phyloP scores from a whole-genome alignment of 2,329 filamentous ascomycete genomes.

The Phyllosticta citriasiana region DNA sequence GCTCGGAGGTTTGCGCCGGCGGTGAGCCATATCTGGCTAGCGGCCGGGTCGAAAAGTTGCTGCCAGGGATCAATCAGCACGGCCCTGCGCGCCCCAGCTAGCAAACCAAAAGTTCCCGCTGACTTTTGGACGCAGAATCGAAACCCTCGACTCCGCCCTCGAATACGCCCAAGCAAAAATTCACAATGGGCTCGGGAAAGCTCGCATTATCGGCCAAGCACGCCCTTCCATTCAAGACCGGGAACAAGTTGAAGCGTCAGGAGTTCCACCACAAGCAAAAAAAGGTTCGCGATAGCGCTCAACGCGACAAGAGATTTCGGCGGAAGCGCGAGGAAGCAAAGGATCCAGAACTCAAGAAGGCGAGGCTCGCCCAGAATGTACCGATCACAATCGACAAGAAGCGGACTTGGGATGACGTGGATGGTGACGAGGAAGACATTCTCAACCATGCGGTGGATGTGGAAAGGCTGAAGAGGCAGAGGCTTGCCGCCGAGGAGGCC shows the following conservation, averaged over 20 bases:
- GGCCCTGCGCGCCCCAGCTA: not conserved
- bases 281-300: conserved; percentile 60
- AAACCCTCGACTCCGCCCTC: not conserved
- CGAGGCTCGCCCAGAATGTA: conserved; percentile 67
- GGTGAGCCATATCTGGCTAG: conserved; percentile 3
- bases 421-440: conserved; percentile 15
- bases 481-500: conserved; percentile 10
- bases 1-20: not conserved
- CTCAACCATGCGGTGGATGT: conserved; percentile 37
- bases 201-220: conserved; percentile 35
- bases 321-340: conserved; percentile 78
- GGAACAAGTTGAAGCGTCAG: conserved; percentile 73
- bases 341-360: conserved; percentile 64
- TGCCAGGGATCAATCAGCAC: conserved; percentile 2
- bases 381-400: conserved; percentile 77
- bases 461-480: conserved; percentile 13
- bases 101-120: not conserved
- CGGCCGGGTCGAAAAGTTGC: conserved; percentile 6
- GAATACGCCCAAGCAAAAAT: not conserved
- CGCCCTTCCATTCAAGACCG: conserved; percentile 44
- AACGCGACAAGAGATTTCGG: conserved; percentile 65
- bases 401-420: conserved; percentile 16
- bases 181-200: conserved; percentile 41
- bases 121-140: no score
- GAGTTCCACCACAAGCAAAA: conserved; percentile 73